phyloP scores from a whole-genome alignment of 1,284 basidiomycete species.

The Austroboletus niveus region DNA sequence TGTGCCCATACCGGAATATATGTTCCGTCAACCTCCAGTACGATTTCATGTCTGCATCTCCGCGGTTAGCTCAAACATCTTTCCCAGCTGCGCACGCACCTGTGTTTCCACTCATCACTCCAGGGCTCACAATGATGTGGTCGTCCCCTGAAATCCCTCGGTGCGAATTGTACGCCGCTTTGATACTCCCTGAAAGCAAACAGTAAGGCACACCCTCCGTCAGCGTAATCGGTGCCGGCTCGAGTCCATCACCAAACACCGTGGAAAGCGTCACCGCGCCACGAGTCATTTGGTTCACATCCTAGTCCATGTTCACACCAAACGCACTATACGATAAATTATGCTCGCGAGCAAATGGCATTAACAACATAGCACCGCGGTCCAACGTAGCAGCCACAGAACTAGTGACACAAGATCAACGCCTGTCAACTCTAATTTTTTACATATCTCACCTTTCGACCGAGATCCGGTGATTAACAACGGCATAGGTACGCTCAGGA shows the following conservation, averaged over 20 bases:
- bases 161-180: constrained; percentile 41
- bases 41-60: constrained; percentile 39
- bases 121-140: constrained; percentile 47
- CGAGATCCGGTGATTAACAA: constrained; percentile 44
- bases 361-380: not conserved
- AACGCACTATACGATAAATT: constrained; percentile 50
- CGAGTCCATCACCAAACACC: constrained; percentile 38
- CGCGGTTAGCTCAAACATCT: not conserved
- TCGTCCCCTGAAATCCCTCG: constrained; percentile 27
- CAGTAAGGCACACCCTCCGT: constrained; percentile 44
- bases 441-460: constrained; percentile 37
- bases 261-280: constrained; percentile 43
- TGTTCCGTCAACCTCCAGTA: constrained; percentile 50
- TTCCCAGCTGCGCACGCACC: constrained; percentile 20
- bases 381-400: too few relatives aligned
- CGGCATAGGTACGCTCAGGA: constrained; percentile 51
- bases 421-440: constrained; percentile 37
- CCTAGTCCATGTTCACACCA: constrained; percentile 18
- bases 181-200: constrained; percentile 51
- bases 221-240: constrained; percentile 58
- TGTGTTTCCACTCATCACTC: constrained; percentile 45
- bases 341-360: constrained; percentile 40
- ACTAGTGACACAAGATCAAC: not conserved
- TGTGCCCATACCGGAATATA: constrained; percentile 49
- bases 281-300: constrained; percentile 21